Percentiles rank a stretch among this genome's conserved stretches.
Conservation (phyloP, 2,329 filamentous ascomycete species). For the Nemania sp. region DNA sequence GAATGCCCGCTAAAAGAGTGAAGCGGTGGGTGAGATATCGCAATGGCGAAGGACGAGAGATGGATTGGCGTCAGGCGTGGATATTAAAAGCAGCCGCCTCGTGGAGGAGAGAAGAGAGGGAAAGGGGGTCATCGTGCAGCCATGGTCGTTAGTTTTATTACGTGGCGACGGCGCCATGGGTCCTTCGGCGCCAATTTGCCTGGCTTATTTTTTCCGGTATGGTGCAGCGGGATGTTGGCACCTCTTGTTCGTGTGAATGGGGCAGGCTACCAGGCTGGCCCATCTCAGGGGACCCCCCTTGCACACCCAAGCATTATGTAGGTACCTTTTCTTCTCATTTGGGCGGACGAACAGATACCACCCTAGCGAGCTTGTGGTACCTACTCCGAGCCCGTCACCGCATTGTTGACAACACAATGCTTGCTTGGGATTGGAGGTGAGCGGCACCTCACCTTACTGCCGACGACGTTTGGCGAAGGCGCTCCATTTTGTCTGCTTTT, state of each 20-base stretch:
- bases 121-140: slow-evolving; percentile 41
- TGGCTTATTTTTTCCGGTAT: slow-evolving; percentile 29
- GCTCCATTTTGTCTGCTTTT: no score
- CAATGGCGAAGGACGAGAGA: slow-evolving; percentile 57
- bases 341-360: not conserved
- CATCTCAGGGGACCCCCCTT: slow-evolving; percentile 18
- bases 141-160: slow-evolving; percentile 48
- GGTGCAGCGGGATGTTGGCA: slow-evolving; percentile 19
- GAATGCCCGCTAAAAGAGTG: slow-evolving; percentile 88
- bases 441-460: no score
- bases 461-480: no score
- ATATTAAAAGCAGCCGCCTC: slow-evolving; percentile 51
- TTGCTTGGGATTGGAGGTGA: no score
- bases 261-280: slow-evolving; percentile 16
- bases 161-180: slow-evolving; percentile 35
- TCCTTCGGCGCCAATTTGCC: slow-evolving; percentile 33
- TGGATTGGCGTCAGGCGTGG: slow-evolving; percentile 55
- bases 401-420: no score
- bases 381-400: no score
- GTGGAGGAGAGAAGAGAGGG: slow-evolving; percentile 46
- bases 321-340: not conserved
- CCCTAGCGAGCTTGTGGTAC: no score
- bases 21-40: slow-evolving; percentile 64
- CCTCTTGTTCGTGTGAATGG: slow-evolving; percentile 19
- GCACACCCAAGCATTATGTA: slow-evolving; percentile 5